These are phyloP conservation scores for Carallia pectinifolia DNA, from an alignment of 345 rosid species.

Conservation along the genomic window DNA sequence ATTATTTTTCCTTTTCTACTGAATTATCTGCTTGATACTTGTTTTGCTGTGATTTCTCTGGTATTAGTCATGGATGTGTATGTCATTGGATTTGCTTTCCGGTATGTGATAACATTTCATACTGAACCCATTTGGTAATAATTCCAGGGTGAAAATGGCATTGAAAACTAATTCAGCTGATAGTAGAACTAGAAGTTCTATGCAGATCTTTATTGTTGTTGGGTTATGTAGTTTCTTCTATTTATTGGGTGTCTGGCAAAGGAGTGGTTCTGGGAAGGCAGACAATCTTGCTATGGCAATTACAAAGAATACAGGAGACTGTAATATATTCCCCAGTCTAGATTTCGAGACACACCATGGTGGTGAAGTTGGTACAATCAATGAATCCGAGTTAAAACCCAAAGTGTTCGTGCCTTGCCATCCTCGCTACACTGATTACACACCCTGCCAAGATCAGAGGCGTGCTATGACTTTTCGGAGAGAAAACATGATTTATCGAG, in stretches of 20 bases:
- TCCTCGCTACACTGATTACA: constrained; percentile 70
- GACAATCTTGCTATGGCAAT: constrained; percentile 89
- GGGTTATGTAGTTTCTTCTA: constrained; percentile 91
- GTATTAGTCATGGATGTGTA: not conserved
- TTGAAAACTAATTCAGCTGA: constrained; percentile 66
- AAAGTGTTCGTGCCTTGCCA: constrained; percentile 66
- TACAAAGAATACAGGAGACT: constrained; percentile 74
- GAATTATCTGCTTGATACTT: not conserved
- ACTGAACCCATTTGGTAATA: not conserved
- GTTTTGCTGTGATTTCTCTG: not conserved
- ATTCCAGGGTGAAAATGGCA: constrained; percentile 53
- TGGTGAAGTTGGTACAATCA: constrained; percentile 40
- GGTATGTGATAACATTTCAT: not conserved
- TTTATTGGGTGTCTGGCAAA: constrained; percentile 95
- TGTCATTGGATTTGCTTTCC: not conserved
- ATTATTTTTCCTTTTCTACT: not conserved
- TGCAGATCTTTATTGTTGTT: constrained; percentile 74
- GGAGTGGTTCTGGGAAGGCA: constrained; percentile 97
- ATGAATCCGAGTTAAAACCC: constrained; percentile 50
- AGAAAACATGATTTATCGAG: constrained; percentile 85
- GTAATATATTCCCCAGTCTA: constrained; percentile 67
- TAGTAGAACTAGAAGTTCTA: constrained; percentile 78
- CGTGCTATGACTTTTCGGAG: constrained; percentile 99
- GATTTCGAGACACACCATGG: constrained; percentile 94
- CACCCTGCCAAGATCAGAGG: constrained; percentile 94